Evolutionary conservation across 2,329 filamentous ascomycete species (phyloP).

Genomic region (Epichloe sylvatica): DNA sequence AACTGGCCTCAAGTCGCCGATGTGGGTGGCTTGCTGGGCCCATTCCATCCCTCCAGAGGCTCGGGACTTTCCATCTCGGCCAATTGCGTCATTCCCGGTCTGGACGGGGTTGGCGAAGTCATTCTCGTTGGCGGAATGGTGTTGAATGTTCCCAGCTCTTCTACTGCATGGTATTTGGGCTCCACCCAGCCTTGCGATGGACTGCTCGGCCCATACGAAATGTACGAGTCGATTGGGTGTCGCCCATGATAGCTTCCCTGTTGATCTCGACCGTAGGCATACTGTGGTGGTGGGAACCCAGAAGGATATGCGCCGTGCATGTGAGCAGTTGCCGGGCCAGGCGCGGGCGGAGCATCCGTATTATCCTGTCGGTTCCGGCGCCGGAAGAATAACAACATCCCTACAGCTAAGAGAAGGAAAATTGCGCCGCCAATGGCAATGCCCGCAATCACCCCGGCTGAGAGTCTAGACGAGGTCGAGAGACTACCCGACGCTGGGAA

Average conservation of each 20-base stretch:
- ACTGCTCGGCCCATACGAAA: slow-evolving; percentile 1
- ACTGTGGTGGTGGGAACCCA: slow-evolving; percentile 3
- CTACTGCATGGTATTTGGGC: neutral
- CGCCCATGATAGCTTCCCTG: slow-evolving; percentile 4
- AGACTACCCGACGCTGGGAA: neutral
- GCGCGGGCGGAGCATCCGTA: slow-evolving; percentile 1
- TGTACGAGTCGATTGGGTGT: slow-evolving; percentile 5
- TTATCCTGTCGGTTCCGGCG: slow-evolving; percentile 3
- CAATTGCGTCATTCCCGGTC: slow-evolving; percentile 1
- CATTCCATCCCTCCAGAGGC: neutral
- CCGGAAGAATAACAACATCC: slow-evolving; percentile 8
- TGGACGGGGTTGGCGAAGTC: neutral
- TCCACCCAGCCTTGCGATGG: slow-evolving; percentile 3
- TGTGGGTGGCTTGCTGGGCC: no score
- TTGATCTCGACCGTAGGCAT: slow-evolving; percentile 3
- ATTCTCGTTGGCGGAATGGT: neutral
- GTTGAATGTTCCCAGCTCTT: slow-evolving; percentile 5
- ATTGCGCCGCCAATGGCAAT: slow-evolving; percentile 14
- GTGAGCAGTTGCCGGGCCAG: neutral
- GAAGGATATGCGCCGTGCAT: neutral
- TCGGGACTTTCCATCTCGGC: slow-evolving; percentile 10
- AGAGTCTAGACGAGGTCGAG: slow-evolving; percentile 2
- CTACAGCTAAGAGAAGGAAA: slow-evolving; percentile 10
- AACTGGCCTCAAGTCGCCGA: no score
- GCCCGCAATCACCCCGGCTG: slow-evolving; percentile 12